phyloP scores from a whole-genome alignment of 352 stramenopile species.

The Pythium coloratum region DNA sequence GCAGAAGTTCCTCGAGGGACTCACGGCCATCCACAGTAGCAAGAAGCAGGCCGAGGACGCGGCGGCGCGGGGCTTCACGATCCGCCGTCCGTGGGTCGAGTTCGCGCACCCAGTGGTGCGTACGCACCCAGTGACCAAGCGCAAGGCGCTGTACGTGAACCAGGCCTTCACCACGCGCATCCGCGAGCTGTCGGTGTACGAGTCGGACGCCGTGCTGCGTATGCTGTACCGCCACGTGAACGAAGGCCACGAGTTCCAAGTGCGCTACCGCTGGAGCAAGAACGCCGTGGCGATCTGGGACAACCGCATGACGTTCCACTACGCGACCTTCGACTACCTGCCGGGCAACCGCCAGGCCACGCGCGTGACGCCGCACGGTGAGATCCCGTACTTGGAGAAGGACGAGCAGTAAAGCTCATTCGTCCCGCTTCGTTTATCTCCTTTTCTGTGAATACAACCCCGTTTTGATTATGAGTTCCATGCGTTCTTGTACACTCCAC shows the following conservation, averaged over 20 bases:
- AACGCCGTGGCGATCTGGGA: constrained; percentile 38
- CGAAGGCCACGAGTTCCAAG: constrained; percentile 38
- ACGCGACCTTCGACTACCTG: constrained; percentile 40
- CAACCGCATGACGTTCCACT: constrained; percentile 37
- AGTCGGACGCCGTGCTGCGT: constrained; percentile 35
- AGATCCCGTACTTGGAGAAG: constrained; percentile 31
- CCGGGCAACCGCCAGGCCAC: constrained; percentile 37
- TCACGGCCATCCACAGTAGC: constrained; percentile 50
- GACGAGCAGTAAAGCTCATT: not conserved
- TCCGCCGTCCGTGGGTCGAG: constrained; percentile 37
- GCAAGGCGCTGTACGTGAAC: constrained; percentile 46
- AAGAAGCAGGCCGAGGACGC: constrained; percentile 37
- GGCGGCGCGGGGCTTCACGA: constrained; percentile 22
- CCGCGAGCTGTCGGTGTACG: constrained; percentile 32
- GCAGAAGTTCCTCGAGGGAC: constrained; percentile 37
- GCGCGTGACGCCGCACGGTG: constrained; percentile 35
- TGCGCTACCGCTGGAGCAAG: constrained; percentile 37
- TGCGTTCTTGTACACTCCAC: no score
- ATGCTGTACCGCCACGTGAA: constrained; percentile 30
- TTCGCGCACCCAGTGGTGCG: constrained; percentile 43
- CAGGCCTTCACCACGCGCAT: constrained; percentile 41
- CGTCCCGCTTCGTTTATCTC: not conserved
- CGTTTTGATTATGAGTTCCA: not conserved
- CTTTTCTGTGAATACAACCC: not conserved
- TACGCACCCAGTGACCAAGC: constrained; percentile 40